Evolutionary conservation across 2,329 filamentous ascomycete species (phyloP).

Genomic region (Fusarium nisikadoi): DNA sequence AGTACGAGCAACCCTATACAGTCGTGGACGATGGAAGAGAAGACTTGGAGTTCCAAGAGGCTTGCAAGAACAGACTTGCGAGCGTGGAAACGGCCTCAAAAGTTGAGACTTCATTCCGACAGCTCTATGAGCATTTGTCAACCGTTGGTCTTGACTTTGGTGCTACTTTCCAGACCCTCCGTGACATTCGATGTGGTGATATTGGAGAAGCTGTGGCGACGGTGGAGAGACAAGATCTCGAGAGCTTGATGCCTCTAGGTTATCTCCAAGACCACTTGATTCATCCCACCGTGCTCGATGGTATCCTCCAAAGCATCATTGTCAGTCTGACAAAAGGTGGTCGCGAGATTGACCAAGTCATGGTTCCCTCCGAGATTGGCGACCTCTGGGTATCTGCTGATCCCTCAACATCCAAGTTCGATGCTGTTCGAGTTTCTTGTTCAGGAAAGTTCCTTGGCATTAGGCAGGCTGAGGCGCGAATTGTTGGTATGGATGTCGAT

Average conservation of each 20-base stretch:
- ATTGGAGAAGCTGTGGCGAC: constrained; percentile 1
- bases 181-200: neutral
- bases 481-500: neutral
- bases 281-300: neutral
- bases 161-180: neutral
- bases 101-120: neutral
- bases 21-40: neutral
- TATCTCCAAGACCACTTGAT: neutral
- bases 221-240: neutral
- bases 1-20: constrained; percentile 5
- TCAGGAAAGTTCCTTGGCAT: constrained; percentile 2
- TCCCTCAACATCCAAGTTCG: neutral
- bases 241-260: neutral
- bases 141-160: constrained; percentile 10
- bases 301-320: constrained; percentile 6
- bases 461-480: neutral
- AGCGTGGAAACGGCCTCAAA: neutral
- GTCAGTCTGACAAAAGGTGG: constrained; percentile 6
- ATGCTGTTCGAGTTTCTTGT: neutral
- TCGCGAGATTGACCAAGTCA: constrained; percentile 3
- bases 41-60: neutral
- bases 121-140: constrained; percentile 3
- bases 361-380: constrained; percentile 1
- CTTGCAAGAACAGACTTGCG: neutral
- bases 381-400: constrained; percentile 4